A percentile compares a stretch with the other conserved stretches of the same genome.
Conservation (phyloP, 306 rosid species). For the Pachyrhizus erosus region DNA sequence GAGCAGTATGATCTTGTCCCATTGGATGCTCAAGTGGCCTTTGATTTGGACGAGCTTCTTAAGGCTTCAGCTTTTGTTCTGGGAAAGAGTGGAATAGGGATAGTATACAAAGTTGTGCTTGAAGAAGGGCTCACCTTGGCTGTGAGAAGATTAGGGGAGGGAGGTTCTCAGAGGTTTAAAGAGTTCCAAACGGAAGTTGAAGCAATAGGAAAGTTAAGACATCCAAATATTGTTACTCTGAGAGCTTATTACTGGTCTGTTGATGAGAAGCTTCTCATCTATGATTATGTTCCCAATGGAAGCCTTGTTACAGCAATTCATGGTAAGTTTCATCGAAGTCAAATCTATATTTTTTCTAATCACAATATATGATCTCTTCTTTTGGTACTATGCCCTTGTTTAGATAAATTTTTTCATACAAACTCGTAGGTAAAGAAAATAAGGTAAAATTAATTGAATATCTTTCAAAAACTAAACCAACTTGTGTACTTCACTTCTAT, state of each 20-base stretch:
- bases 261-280: slow-evolving; percentile 84
- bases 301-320: slow-evolving; percentile 75
- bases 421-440: not conserved
- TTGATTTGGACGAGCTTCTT: slow-evolving; percentile 84
- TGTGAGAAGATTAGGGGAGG: slow-evolving; percentile 86
- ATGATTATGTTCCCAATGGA: slow-evolving; percentile 73
- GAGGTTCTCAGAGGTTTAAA: slow-evolving; percentile 84
- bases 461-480: not conserved
- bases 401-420: not conserved
- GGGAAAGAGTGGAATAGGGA: slow-evolving; percentile 82
- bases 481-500: not conserved
- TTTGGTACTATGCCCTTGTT: not conserved
- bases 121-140: slow-evolving; percentile 74
- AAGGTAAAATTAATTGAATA: not conserved
- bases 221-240: slow-evolving; percentile 72
- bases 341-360: not conserved
- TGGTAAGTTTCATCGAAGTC: slow-evolving; percentile 48
- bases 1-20: slow-evolving; percentile 76
- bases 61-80: slow-evolving; percentile 88
- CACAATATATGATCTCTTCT: not conserved
- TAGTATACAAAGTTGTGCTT: slow-evolving; percentile 82
- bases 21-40: slow-evolving; percentile 67
- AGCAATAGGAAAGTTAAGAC: slow-evolving; percentile 84
- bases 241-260: slow-evolving; percentile 88
- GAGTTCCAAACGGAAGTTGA: slow-evolving; percentile 85